A percentile compares a stretch with the other conserved stretches of the same genome.
Conservation (phyloP, 306 rosid species). For the Medicago ruthenica region DNA sequence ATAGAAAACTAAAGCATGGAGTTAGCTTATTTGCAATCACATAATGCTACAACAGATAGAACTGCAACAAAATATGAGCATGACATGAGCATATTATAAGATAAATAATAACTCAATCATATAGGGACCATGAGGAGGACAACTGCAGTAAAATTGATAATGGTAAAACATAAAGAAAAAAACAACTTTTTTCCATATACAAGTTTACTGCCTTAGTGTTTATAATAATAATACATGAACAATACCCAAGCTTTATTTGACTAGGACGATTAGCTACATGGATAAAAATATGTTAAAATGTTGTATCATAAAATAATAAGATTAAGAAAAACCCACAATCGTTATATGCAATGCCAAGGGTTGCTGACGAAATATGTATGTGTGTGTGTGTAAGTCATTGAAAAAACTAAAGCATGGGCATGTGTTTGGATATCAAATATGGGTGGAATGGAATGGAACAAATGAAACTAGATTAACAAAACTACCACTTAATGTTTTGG, state of each 20-base stretch:
- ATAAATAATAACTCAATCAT: not conserved
- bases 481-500: not conserved
- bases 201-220: not conserved
- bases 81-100: not conserved
- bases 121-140: not conserved
- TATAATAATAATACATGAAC: not conserved
- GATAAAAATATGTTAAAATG: not conserved
- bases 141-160: not conserved
- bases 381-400: not conserved
- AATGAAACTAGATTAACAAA: not conserved
- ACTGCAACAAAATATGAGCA: constrained; percentile 1
- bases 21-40: constrained; percentile 10
- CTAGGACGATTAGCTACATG: not conserved
- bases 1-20: constrained; percentile 22
- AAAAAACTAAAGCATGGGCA: not conserved
- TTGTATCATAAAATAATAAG: not conserved
- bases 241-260: not conserved
- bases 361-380: not conserved
- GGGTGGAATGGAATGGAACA: not conserved
- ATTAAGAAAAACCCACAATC: not conserved
- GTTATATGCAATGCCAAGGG: not conserved
- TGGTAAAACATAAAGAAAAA: not conserved
- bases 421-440: not conserved
- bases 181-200: not conserved
- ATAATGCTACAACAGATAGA: constrained; percentile 13